phyloP scores from a whole-genome alignment of 345 rosid genomes.

The Murraya koenigii region DNA sequence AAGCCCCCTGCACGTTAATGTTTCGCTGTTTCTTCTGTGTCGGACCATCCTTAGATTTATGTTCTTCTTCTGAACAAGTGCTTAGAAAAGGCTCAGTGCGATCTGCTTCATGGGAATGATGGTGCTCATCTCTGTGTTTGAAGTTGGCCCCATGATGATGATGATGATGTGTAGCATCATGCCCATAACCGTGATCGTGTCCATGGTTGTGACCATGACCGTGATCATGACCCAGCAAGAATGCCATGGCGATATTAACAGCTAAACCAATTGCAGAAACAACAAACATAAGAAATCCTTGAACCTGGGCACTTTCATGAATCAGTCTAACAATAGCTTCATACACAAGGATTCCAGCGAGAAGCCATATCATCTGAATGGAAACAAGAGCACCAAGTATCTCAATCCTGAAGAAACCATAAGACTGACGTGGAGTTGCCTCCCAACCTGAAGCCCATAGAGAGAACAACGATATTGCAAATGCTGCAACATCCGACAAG shows the following conservation, averaged over 20 bases:
- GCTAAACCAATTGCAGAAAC: conserved; percentile 61
- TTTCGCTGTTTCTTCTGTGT: conserved; percentile 45
- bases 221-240: conserved; percentile 58
- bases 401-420: conserved; percentile 65
- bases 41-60: not conserved
- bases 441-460: conserved; percentile 77
- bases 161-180: conserved; percentile 17
- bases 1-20: conserved; percentile 66
- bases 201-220: conserved; percentile 38
- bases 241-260: conserved; percentile 58
- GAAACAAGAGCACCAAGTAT: conserved; percentile 64
- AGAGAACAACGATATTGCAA: conserved; percentile 65
- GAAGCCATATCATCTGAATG: conserved; percentile 72
- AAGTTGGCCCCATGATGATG: conserved; percentile 16
- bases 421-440: conserved; percentile 63
- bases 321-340: conserved; percentile 63
- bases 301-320: conserved; percentile 47
- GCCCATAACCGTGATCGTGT: conserved; percentile 29
- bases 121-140: conserved; percentile 21
- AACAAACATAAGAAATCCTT: conserved; percentile 59
- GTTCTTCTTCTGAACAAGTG: conserved; percentile 23
- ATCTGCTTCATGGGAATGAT: conserved; percentile 30
- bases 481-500: conserved; percentile 65
- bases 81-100: conserved; percentile 31
- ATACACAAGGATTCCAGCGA: conserved; percentile 63